phyloP scores from a whole-genome alignment of 345 rosid genomes.

The Psidium guajava region DNA sequence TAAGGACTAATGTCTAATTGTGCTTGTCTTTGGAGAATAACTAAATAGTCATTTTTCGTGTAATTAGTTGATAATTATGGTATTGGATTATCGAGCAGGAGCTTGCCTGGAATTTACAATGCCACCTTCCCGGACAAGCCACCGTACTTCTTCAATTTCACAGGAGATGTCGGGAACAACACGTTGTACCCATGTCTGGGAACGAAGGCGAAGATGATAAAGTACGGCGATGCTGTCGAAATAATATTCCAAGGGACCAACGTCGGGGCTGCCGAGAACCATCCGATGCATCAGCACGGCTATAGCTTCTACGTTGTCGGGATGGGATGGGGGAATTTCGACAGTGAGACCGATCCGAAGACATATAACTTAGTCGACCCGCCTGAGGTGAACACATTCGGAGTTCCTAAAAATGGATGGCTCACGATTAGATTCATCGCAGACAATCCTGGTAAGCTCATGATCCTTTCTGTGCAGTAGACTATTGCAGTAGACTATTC shows the following conservation, averaged over 20 bases:
- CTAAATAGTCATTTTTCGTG: not conserved
- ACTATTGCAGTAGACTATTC: not conserved
- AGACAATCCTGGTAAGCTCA: constrained; percentile 18
- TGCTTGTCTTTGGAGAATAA: not conserved
- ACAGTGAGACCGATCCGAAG: constrained; percentile 7
- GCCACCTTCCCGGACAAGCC: constrained; percentile 11
- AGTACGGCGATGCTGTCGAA: constrained; percentile 21
- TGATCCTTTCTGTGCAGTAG: not conserved
- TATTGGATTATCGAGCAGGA: constrained; percentile 1
- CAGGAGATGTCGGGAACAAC: constrained; percentile 6
- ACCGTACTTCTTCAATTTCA: constrained; percentile 12
- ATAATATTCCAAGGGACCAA: constrained; percentile 33
- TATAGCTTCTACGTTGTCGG: constrained; percentile 35
- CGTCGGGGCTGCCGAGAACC: constrained; percentile 4
- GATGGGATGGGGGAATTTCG: constrained; percentile 16
- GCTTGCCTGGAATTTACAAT: not conserved
- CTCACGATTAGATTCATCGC: constrained; percentile 16
- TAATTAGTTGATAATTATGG: not conserved
- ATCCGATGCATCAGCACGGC: constrained; percentile 34
- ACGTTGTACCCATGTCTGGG: not conserved
- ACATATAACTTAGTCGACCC: constrained; percentile 24
- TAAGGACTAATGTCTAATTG: too few relatives aligned
- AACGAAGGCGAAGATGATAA: constrained; percentile 12
- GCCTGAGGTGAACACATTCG: constrained; percentile 22
- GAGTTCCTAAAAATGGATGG: constrained; percentile 20